phyloP scores from a whole-genome alignment of 768 basidiomycete genomes.

The Podaxis sp. region DNA sequence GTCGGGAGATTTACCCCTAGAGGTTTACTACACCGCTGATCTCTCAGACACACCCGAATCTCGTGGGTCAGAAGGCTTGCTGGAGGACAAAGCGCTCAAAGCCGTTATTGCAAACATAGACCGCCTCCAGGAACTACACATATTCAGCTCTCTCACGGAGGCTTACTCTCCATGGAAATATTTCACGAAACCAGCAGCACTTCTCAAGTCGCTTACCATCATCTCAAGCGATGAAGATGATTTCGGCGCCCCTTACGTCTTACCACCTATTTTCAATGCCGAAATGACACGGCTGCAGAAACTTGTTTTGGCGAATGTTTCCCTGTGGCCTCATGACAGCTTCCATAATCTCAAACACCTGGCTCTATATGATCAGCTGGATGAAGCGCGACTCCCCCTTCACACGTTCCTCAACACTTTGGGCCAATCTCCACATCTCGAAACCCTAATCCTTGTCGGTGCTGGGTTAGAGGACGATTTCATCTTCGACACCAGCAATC shows the following conservation, averaged over 20 bases:
- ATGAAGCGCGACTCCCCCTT: conserved; percentile 5
- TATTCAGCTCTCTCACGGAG: conserved; percentile 8
- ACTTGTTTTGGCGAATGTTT: conserved; percentile 10
- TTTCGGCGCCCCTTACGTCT: background rate
- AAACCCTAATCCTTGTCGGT: conserved; percentile 9
- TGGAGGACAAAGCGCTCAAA: conserved; percentile 3
- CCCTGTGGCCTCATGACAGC: conserved; percentile 8
- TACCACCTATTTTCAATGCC: conserved; percentile 4
- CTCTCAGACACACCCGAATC: background rate
- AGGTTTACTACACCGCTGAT: conserved; percentile 7
- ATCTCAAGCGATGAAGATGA: conserved; percentile 10
- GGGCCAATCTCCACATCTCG: conserved; percentile 3
- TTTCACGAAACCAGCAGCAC: conserved; percentile 1
- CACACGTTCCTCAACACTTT: conserved; percentile 9
- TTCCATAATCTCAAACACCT: conserved; percentile 5
- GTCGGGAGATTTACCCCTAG: conserved; percentile 4
- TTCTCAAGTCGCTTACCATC: background rate
- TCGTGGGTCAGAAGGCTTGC: background rate
- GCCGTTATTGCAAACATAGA: background rate
- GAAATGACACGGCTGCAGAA: background rate
- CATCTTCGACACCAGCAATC: conserved; percentile 3
- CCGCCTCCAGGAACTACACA: conserved; percentile 4
- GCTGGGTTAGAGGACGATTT: conserved; percentile 9
- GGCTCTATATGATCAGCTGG: conserved; percentile 7
- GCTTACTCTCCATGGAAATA: conserved; percentile 7